Percentiles rank a stretch among this genome's conserved stretches.
phyloP scores from a whole-genome alignment of 2,329 filamentous ascomycete species.

The Hypoxylon sp. region DNA sequence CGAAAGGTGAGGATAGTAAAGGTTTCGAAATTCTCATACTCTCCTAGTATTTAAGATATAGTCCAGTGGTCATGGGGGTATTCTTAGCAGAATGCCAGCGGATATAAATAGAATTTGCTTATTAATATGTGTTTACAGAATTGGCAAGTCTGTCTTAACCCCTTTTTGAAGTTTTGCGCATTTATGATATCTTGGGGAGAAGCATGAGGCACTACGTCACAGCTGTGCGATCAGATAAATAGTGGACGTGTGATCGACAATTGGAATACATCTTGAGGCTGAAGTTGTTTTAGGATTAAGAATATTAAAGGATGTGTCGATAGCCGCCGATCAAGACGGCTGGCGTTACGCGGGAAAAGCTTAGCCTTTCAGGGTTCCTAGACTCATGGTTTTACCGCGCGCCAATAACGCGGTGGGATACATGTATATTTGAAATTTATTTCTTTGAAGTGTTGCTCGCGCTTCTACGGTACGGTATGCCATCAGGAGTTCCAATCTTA shows the following conservation, averaged over 20 bases:
- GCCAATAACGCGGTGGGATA: slow-evolving; percentile 12
- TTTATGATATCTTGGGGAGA: slow-evolving; percentile 8
- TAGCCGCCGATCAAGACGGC: slow-evolving; percentile 14
- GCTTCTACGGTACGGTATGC: slow-evolving; percentile 1
- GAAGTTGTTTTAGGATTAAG: slow-evolving; percentile 48
- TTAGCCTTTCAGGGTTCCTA: not conserved
- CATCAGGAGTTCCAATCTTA: slow-evolving; percentile 19
- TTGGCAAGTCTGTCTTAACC: not conserved
- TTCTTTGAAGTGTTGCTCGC: slow-evolving; percentile 4
- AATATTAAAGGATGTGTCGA: slow-evolving; percentile 13
- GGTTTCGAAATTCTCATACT: not conserved
- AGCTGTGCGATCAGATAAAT: slow-evolving; percentile 38
- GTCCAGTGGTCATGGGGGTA: not conserved
- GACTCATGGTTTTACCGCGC: slow-evolving; percentile 24
- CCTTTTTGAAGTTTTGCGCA: not conserved
- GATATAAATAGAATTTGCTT: not conserved
- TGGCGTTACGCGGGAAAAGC: slow-evolving; percentile 27
- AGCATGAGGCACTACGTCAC: slow-evolving; percentile 24
- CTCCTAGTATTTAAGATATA: not conserved
- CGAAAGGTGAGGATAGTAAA: not conserved
- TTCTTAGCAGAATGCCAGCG: not conserved
- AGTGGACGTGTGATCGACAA: slow-evolving; percentile 46
- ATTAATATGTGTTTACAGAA: not conserved
- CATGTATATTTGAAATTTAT: not conserved
- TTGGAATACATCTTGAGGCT: slow-evolving; percentile 44